Evolutionary conservation across 768 basidiomycete genomes (phyloP).

Genomic region (Terana coerulea): DNA sequence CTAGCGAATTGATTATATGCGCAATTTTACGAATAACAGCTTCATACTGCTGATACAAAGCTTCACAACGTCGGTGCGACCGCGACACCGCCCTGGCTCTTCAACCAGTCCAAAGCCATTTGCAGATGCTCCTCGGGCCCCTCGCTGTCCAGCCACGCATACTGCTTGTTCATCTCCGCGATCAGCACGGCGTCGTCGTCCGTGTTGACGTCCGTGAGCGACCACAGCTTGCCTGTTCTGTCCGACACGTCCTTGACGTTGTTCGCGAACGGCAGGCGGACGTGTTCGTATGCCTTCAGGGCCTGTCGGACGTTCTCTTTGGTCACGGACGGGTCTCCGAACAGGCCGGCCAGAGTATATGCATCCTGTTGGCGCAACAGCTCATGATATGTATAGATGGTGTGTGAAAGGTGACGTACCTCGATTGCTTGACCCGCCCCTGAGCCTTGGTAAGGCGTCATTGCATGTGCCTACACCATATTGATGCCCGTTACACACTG

Average conservation of each 20-base stretch:
- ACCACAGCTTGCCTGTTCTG: too few species aligned
- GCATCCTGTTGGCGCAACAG: not conserved
- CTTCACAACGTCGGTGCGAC: too few species aligned
- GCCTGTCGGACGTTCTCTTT: not conserved
- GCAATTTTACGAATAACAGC: too few species aligned
- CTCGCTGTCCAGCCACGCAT: too few species aligned
- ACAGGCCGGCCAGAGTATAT: not conserved
- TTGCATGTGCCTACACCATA: conserved; percentile 14
- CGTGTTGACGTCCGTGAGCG: too few species aligned
- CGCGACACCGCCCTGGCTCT: too few species aligned
- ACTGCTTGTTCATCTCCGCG: too few species aligned
- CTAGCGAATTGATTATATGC: too few species aligned
- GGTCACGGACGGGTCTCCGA: not conserved
- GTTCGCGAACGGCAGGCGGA: not conserved
- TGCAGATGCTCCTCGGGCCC: too few species aligned
- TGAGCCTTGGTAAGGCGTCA: conserved; percentile 13
- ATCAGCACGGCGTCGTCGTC: too few species aligned
- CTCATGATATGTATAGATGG: not conserved
- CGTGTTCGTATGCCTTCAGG: not conserved
- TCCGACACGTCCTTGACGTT: conserved; percentile 8
- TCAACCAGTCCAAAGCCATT: too few species aligned
- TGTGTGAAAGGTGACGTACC: not conserved
- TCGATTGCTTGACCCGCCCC: conserved; percentile 18
- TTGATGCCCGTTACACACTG: not conserved
- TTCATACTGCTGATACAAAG: too few species aligned